Evolutionary conservation across 2,329 filamentous ascomycete genomes (phyloP).

Genomic region (Colletotrichum scovillei): DNA sequence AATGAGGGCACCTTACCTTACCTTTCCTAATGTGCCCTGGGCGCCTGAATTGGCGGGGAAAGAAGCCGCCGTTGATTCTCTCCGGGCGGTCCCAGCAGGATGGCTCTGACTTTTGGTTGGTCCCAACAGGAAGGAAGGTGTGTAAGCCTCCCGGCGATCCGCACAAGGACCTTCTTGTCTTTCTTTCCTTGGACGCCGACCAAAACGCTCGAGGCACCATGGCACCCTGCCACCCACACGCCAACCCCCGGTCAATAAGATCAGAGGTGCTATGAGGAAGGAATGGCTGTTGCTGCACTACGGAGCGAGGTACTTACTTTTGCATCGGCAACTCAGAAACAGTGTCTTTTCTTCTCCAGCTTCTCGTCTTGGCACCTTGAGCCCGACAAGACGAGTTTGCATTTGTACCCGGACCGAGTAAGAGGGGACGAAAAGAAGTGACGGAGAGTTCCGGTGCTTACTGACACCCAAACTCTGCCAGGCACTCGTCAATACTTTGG

Average conservation of each 20-base stretch:
- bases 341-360: not conserved
- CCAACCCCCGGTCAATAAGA: not conserved
- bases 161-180: constrained; percentile 13
- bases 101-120: constrained; percentile 1
- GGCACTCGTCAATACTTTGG: too few species aligned
- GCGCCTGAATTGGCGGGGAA: not conserved
- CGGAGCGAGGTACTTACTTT: too few species aligned
- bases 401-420: not conserved
- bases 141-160: constrained; percentile 20
- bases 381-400: not conserved
- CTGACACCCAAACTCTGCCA: not conserved
- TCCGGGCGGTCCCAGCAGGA: constrained; percentile 1
- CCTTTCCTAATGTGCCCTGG: not conserved
- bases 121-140: constrained; percentile 24
- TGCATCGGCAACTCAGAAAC: not conserved
- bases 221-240: too few species aligned
- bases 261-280: not conserved
- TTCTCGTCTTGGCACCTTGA: not conserved
- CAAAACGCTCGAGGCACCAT: not conserved
- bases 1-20: not conserved
- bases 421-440: not conserved
- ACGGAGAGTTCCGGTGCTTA: not conserved
- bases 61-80: not conserved
- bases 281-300: not conserved
- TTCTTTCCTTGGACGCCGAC: not conserved